Conservation (phyloP, 2,329 filamentous ascomycete species). For the Alternaria ethzedia region DNA sequence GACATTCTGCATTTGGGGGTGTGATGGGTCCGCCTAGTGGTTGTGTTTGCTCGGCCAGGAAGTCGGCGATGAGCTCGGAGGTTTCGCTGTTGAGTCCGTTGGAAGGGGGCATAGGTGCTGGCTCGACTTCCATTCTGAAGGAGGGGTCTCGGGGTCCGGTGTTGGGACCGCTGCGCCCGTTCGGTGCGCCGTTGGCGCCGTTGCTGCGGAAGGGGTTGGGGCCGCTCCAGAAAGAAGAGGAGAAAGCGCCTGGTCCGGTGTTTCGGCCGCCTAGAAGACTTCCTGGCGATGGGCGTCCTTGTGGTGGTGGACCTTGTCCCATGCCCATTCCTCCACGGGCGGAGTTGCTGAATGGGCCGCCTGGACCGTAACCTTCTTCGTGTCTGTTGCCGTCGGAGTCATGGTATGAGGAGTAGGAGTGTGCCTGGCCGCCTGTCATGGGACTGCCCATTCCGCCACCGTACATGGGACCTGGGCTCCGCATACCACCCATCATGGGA, state of each 20-base stretch:
- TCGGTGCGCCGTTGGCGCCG: not conserved
- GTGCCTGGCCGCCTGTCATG: not conserved
- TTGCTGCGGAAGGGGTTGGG: not conserved
- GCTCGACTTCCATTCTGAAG: not conserved
- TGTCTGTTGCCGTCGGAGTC: not conserved
- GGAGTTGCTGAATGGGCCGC: not conserved
- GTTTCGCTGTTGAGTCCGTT: not conserved
- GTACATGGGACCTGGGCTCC: not conserved
- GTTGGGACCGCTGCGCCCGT: not conserved
- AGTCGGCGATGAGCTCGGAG: not conserved
- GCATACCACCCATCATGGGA: not conserved
- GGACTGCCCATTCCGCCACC: not conserved
- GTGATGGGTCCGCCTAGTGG: not conserved
- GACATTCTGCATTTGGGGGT: slow-evolving; percentile 11
- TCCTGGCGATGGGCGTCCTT: not conserved
- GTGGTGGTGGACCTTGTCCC: not conserved
- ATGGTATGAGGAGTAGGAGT: not conserved
- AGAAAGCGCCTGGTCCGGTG: not conserved
- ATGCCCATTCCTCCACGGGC: not conserved
- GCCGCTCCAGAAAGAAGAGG: not conserved
- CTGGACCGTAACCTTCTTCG: not conserved
- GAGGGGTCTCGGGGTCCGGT: not conserved
- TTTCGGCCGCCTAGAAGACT: not conserved
- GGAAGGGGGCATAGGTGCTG: not conserved
- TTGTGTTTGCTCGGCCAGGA: slow-evolving; percentile 8